Conservation (phyloP, 2,329 filamentous ascomycete genomes). For the Curvularia hawaiiensis region DNA sequence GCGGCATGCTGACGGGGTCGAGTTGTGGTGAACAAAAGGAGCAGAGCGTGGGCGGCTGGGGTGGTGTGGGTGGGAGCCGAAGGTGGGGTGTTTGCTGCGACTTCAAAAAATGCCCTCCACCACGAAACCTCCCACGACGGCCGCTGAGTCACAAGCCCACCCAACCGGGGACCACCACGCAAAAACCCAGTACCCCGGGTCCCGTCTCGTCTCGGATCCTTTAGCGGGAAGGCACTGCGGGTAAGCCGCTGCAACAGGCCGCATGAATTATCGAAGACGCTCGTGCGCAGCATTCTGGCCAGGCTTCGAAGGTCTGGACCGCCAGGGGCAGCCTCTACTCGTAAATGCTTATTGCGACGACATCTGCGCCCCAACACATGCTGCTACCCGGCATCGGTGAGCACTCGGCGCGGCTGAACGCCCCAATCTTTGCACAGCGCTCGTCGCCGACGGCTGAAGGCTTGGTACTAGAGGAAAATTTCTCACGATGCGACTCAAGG, state of each 20-base stretch:
- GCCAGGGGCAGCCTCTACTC: conserved; percentile 24
- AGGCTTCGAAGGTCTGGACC: conserved; percentile 37
- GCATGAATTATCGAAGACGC: conserved; percentile 22
- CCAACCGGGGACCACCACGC: conserved; percentile 17
- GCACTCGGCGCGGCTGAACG: neutral
- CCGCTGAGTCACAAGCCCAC: conserved; percentile 24
- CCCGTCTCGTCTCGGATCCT: conserved; percentile 28
- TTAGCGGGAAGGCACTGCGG: conserved; percentile 33
- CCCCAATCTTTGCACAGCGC: neutral
- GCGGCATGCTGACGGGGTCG: conserved; percentile 48
- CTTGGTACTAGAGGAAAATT: neutral
- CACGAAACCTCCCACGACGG: conserved; percentile 10
- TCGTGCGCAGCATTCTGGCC: conserved; percentile 25
- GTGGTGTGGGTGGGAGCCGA: conserved; percentile 15
- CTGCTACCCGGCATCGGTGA: neutral
- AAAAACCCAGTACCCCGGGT: conserved; percentile 24
- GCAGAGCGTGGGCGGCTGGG: conserved; percentile 13
- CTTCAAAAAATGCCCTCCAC: conserved; percentile 17
- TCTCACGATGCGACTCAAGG: neutral
- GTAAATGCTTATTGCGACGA: conserved; percentile 46
- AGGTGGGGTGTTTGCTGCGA: conserved; percentile 18
- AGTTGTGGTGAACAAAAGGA: conserved; percentile 9
- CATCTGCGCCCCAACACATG: conserved; percentile 12
- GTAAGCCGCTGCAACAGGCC: conserved; percentile 26
- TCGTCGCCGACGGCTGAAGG: neutral